These are phyloP conservation scores for Amyloporia xantha DNA, from an alignment of 768 basidiomycete genomes.

Conservation along the genomic window DNA sequence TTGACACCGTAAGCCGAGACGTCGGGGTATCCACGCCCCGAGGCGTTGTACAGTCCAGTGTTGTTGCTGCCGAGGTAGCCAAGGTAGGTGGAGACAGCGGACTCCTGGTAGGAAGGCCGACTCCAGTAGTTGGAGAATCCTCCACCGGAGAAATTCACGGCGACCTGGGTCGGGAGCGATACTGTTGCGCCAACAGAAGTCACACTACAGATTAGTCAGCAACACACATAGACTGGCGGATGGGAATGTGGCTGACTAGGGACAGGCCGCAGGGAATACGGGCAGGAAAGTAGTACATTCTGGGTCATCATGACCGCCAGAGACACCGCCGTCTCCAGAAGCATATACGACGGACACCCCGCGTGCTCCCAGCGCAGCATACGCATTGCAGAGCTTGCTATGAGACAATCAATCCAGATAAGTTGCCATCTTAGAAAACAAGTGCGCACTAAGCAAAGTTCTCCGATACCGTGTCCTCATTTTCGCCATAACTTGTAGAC, in stretches of 20 bases:
- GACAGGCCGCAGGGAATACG: constrained; percentile 20
- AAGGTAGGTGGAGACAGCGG: constrained; percentile 23
- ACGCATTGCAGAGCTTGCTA: constrained; percentile 22
- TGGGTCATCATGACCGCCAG: constrained; percentile 2
- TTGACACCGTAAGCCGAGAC: constrained; percentile 30
- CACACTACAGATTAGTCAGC: constrained; percentile 25
- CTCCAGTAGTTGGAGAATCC: constrained; percentile 35
- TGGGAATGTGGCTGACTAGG: constrained; percentile 10
- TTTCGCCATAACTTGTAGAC: constrained; percentile 27
- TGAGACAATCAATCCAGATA: not conserved
- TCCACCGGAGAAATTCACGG: constrained; percentile 35
- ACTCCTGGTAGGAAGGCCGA: constrained; percentile 29
- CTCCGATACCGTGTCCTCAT: constrained; percentile 32
- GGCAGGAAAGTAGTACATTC: constrained; percentile 12
- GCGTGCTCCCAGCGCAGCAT: constrained; percentile 23
- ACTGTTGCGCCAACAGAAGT: constrained; percentile 52
- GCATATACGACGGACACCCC: constrained; percentile 21
- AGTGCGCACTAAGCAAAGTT: constrained; percentile 3
- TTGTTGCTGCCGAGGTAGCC: constrained; percentile 27
- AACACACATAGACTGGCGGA: not conserved
- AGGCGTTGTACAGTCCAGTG: constrained; percentile 26
- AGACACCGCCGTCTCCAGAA: constrained; percentile 21
- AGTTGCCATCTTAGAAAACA: constrained; percentile 9
- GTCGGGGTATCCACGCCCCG: constrained; percentile 25
- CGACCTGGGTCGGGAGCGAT: constrained; percentile 35